A percentile compares a stretch with the other conserved stretches of the same genome.
These are phyloP conservation scores for Penicillium sp. DNA, from an alignment of 2,329 filamentous ascomycete species.

Conservation along the genomic window DNA sequence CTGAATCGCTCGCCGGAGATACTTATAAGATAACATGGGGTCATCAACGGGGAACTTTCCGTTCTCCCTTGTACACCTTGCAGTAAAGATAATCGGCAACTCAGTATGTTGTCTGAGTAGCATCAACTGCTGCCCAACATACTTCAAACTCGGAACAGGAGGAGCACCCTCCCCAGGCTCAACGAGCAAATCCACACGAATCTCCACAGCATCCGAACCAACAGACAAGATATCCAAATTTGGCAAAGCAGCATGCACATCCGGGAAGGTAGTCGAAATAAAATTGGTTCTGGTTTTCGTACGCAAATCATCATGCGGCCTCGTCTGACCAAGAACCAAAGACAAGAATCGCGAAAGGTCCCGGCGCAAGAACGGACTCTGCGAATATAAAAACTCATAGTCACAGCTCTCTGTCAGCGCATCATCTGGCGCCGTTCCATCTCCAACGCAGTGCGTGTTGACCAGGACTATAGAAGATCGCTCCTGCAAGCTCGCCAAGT, in stretches of 20 bases:
- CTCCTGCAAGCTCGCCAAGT: constrained; percentile 62
- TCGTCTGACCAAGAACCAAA: constrained; percentile 76
- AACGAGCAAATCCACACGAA: constrained; percentile 77
- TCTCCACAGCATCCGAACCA: constrained; percentile 80
- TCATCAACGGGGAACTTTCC: constrained; percentile 83
- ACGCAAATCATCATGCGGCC: constrained; percentile 70
- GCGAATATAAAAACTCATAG: constrained; percentile 84
- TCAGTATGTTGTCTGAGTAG: constrained; percentile 79
- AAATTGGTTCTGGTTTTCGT: constrained; percentile 77
- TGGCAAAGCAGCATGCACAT: constrained; percentile 77
- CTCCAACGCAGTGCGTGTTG: constrained; percentile 74
- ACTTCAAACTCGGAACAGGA: constrained; percentile 74
- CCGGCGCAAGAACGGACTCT: constrained; percentile 69
- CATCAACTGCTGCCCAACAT: constrained; percentile 86
- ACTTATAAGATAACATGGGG: constrained; percentile 71
- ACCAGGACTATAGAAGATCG: constrained; percentile 65
- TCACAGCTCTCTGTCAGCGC: constrained; percentile 69
- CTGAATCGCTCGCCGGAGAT: constrained; percentile 80
- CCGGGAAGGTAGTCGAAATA: constrained; percentile 85
- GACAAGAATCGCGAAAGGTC: constrained; percentile 78
- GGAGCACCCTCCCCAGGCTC: constrained; percentile 63
- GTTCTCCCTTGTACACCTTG: constrained; percentile 77
- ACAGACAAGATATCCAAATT: constrained; percentile 87
- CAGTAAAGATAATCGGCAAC: constrained; percentile 87
- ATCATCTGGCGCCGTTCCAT: constrained; percentile 68